phyloP scores from a whole-genome alignment of 2,329 filamentous ascomycete genomes.

The Coniosporium tulheliwenetii region DNA sequence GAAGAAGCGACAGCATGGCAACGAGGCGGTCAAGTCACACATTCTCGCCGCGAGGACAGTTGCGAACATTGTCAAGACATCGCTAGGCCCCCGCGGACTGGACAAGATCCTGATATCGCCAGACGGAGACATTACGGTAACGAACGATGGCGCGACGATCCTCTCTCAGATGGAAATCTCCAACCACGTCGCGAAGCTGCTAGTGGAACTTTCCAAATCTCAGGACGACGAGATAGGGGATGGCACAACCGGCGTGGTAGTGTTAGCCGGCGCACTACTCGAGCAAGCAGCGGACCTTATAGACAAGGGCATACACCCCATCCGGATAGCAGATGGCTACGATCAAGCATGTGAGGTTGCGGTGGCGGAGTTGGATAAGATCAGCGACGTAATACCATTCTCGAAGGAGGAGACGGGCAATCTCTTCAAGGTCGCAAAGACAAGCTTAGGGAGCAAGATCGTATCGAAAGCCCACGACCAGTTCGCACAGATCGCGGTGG shows the following conservation, averaged over 20 bases:
- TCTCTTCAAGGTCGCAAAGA: conserved; percentile 86
- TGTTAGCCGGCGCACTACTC: conserved; percentile 81
- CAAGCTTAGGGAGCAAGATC: conserved; percentile 94
- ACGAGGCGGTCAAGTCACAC: conserved; percentile 94
- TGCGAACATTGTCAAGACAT: conserved; percentile 93
- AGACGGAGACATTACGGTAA: conserved; percentile 97
- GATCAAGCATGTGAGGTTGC: conserved; percentile 96
- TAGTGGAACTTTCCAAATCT: conserved; percentile 94
- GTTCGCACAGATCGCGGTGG: conserved; percentile 92
- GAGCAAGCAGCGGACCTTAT: conserved; percentile 96
- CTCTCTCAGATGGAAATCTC: conserved; percentile 95
- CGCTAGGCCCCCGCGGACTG: conserved; percentile 83
- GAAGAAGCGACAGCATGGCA: conserved; percentile 94
- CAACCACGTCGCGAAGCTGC: conserved; percentile 92
- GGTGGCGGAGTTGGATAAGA: conserved; percentile 78
- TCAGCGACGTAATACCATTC: conserved; percentile 85
- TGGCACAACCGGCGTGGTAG: conserved; percentile 93
- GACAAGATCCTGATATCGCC: conserved; percentile 99
- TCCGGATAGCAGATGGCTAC: conserved; percentile 95
- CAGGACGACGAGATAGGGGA: conserved; percentile 99
- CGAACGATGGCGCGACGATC: conserved; percentile 97
- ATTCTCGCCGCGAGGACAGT: conserved; percentile 94
- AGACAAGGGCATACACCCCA: conserved; percentile 98
- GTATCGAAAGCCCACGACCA: conserved; percentile 98
- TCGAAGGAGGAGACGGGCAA: conserved; percentile 65